These are phyloP conservation scores for Candida endomychidarum DNA, from an alignment of 805 yeast genomes.

Conservation along the genomic window DNA sequence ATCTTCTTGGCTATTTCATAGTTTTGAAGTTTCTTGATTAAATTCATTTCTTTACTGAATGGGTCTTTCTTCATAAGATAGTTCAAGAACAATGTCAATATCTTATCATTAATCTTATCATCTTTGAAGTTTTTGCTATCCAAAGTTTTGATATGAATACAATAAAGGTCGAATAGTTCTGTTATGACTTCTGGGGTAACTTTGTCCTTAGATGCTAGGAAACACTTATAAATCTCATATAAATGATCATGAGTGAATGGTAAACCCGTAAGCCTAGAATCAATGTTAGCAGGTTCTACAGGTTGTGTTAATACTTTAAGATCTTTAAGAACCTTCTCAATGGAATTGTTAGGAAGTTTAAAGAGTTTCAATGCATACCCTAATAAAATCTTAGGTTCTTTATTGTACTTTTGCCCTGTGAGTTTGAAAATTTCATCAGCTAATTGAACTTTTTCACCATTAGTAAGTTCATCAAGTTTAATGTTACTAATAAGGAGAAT, in stretches of 20 bases:
- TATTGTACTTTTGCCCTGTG: conserved; percentile 28
- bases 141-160: neutral
- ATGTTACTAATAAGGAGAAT: conserved; percentile 33
- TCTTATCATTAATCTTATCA: conserved; percentile 8
- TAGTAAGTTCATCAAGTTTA: conserved; percentile 20
- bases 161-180: conserved; percentile 24
- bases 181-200: conserved; percentile 16
- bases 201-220: conserved; percentile 16
- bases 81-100: conserved; percentile 22
- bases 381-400: conserved; percentile 33
- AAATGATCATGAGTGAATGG: conserved; percentile 11
- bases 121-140: neutral
- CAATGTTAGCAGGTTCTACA: conserved; percentile 32
- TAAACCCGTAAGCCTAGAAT: conserved; percentile 13
- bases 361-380: conserved; percentile 38
- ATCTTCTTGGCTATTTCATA: conserved; percentile 30
- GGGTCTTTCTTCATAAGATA: conserved; percentile 26
- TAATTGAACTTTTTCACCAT: conserved; percentile 20
- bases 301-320: conserved; percentile 16
- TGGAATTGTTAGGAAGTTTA: conserved; percentile 11
- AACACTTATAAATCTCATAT: conserved; percentile 23
- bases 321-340: conserved; percentile 25
- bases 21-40: conserved; percentile 13
- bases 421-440: conserved; percentile 32
- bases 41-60: conserved; percentile 16